These are phyloP conservation scores for Stachybotrys elegans DNA, from an alignment of 2,329 filamentous ascomycete species.

Conservation along the genomic window DNA sequence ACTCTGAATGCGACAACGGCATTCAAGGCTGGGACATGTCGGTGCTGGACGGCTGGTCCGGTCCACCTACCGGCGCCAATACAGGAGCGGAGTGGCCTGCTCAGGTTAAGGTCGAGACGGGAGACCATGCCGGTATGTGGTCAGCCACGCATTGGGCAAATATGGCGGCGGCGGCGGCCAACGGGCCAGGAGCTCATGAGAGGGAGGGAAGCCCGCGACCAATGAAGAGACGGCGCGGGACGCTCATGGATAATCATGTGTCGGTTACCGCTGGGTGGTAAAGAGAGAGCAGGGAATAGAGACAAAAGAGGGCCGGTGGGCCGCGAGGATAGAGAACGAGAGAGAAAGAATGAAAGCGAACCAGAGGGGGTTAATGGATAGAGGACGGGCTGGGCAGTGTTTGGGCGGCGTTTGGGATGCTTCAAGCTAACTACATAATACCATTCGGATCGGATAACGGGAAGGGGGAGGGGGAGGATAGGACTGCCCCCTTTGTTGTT, in stretches of 20 bases:
- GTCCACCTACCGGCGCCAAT: constrained; percentile 14
- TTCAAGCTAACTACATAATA: constrained; percentile 4
- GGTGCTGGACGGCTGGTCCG: constrained; percentile 28
- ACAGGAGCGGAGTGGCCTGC: constrained; percentile 27
- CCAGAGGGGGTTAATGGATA: too few relatives aligned
- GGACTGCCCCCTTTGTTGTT: too few relatives aligned
- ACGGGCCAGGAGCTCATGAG: constrained; percentile 17
- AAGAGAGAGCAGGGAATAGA: neutral
- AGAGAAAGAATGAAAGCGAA: too few relatives aligned
- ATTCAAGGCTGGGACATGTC: constrained; percentile 34
- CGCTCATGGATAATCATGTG: constrained; percentile 24
- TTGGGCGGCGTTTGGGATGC: too few relatives aligned
- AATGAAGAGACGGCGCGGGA: constrained; percentile 30
- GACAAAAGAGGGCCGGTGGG: neutral
- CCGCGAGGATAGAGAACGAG: neutral
- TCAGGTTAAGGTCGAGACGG: constrained; percentile 23
- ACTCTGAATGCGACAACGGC: constrained; percentile 21
- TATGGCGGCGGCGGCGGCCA: constrained; percentile 15
- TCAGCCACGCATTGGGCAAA: constrained; percentile 27
- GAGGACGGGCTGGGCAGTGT: too few relatives aligned
- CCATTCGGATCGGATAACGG: neutral
- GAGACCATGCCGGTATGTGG: constrained; percentile 28
- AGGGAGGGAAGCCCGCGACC: constrained; percentile 29
- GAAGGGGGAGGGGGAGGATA: too few relatives aligned
- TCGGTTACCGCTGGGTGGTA: constrained; percentile 28